Evolutionary conservation across 2,329 filamentous ascomycete species (phyloP), one percentile per base, ranked within the genome.

Genomic region (Curvularia lunata): DNA sequence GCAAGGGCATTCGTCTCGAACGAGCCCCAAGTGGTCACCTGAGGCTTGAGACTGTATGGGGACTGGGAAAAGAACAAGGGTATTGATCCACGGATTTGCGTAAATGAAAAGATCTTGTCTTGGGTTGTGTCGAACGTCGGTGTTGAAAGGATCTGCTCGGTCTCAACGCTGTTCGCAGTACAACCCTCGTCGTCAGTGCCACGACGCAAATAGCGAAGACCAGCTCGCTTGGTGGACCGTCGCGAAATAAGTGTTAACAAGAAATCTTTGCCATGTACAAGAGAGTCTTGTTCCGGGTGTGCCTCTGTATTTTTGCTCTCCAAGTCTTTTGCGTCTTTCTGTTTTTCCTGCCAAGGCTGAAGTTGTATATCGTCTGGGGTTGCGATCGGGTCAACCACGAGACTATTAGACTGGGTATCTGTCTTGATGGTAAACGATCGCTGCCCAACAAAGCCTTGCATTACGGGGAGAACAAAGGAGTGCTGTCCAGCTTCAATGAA

Each of bases 401-500:
- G 57, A 52, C 72, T 75, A 30, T 70, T 71, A 1, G 73, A 68
- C 12, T 65, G 60, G 7, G 59, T 61, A 28, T 73, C 86, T 71
- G 70, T 54, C 52, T 92, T 89, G 23, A 93, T 86, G 8, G 88
- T 84, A 73, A 99, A 98, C 2, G 87, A 82, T 61, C 86, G 83
- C 76, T 98, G 95, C 1, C 94, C 94, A 19, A 99, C 86, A 67
- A 98, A 99, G 0, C 95, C 95, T 77, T 98, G 95, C 78, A 99
- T 90, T 3, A 99, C 68, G 1, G 95, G 95, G 21, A 98, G 78
- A 1, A 90, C 83, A 52, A 96, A 84, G 0, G 82, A 80, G 66
- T 92, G 86, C 21, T 91, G 86, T 0, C 90, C 88, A n/a, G 85
- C 83, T 18, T 90, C 84, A 47, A 92, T 85, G 60, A 99, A 92